Conservation (phyloP, 768 basidiomycete genomes). For the Tulasnella sp. region DNA sequence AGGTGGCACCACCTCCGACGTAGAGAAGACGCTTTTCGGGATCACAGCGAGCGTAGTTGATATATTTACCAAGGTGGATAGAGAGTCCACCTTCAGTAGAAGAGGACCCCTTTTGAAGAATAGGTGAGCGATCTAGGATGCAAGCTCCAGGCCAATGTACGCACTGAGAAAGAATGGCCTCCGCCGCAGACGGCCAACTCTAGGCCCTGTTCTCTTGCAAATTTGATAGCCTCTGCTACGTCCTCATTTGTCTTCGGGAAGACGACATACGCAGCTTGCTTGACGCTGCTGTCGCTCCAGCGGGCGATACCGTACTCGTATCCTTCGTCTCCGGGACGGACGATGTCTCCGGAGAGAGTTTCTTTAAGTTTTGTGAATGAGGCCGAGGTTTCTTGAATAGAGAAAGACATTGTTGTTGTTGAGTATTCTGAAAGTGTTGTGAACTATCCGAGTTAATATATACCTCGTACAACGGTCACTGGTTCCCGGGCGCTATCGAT, state of each 20-base stretch:
- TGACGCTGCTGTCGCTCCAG: not conserved
- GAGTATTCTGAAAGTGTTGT: not conserved
- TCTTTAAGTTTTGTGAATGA: not conserved
- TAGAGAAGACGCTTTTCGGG: not conserved
- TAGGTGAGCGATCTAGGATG: not conserved
- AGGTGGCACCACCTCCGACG: slow-evolving; percentile 7
- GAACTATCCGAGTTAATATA: not conserved
- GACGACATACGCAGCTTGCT: slow-evolving; percentile 22
- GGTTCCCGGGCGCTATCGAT: not conserved
- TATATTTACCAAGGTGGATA: slow-evolving; percentile 8
- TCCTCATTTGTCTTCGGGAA: not conserved
- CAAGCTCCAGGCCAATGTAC: slow-evolving; percentile 38
- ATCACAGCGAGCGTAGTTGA: not conserved
- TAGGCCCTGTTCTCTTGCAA: not conserved
- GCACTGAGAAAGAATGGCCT: slow-evolving; percentile 45
- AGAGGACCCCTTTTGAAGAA: not conserved
- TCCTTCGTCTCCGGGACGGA: not conserved
- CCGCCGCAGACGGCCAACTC: slow-evolving; percentile 37
- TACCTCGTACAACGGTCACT: not conserved
- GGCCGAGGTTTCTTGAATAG: not conserved
- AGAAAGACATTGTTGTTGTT: not conserved
- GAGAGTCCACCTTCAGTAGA: slow-evolving; percentile 38
- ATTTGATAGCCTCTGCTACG: not conserved
- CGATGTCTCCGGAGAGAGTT: not conserved
- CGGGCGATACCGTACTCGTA: slow-evolving; percentile 12